A percentile compares a stretch with the other conserved stretches of the same genome.
Conservation (phyloP, 768 basidiomycete genomes). For the Mycena belliarum region DNA sequence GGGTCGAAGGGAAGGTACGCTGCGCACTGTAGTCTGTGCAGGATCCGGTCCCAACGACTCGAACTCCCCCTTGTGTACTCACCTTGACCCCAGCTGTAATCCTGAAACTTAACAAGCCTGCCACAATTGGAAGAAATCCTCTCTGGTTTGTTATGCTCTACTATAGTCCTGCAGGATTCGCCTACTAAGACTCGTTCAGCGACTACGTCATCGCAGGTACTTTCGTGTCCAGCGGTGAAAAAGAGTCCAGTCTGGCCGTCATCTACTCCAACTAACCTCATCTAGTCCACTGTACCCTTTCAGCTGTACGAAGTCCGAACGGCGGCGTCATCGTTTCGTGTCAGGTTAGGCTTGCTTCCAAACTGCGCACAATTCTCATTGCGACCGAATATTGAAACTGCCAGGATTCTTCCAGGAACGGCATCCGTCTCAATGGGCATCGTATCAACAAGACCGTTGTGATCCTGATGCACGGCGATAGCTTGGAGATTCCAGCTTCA, state of each 20-base stretch:
- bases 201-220: constrained; percentile 66
- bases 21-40: no score
- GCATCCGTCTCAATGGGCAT: constrained; percentile 69
- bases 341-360: constrained; percentile 47
- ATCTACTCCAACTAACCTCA: not conserved
- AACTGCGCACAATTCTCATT: not conserved
- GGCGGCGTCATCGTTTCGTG: constrained; percentile 80
- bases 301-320: constrained; percentile 65
- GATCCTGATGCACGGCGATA: constrained; percentile 78
- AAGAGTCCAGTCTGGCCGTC: constrained; percentile 40
- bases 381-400: no score
- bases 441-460: constrained; percentile 65
- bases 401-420: constrained; percentile 79
- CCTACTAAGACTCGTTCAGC: constrained; percentile 29
- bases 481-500: constrained; percentile 66
- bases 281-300: constrained; percentile 10
- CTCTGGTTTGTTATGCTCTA: constrained; percentile 48
- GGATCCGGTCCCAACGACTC: no score
- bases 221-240: constrained; percentile 70
- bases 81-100: constrained; percentile 46
- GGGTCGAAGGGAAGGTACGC: constrained; percentile 74
- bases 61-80: no score
- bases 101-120: constrained; percentile 61
- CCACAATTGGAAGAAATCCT: constrained; percentile 73
- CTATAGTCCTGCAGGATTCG: constrained; percentile 26